phyloP scores from a whole-genome alignment of 768 basidiomycete genomes.

The Mycena polygramma region DNA sequence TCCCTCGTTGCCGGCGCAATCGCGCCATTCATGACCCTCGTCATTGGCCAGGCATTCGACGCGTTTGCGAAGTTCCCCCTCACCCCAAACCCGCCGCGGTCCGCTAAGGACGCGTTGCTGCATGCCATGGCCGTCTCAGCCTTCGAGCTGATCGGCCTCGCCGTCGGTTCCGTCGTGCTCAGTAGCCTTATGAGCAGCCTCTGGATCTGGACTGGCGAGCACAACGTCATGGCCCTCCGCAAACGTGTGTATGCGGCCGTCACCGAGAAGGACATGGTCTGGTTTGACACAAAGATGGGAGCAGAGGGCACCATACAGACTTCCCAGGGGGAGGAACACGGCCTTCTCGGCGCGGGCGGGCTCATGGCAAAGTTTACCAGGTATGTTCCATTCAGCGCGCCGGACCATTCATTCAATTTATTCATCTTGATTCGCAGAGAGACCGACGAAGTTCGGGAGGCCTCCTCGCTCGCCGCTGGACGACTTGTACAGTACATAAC shows the following conservation, averaged over 20 bases:
- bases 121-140: slow-evolving; percentile 64
- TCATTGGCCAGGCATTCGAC: slow-evolving; percentile 84
- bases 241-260: slow-evolving; percentile 70
- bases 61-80: slow-evolving; percentile 64
- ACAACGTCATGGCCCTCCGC: slow-evolving; percentile 69
- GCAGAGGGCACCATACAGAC: slow-evolving; percentile 56
- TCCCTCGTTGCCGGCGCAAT: slow-evolving; percentile 77
- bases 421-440: slow-evolving; percentile 60
- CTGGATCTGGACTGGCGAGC: slow-evolving; percentile 84
- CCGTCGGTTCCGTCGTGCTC: slow-evolving; percentile 64
- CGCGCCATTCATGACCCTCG: slow-evolving; percentile 88
- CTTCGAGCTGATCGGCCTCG: slow-evolving; percentile 66
- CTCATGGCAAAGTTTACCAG: slow-evolving; percentile 84
- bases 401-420: neutral
- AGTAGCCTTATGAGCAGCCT: slow-evolving; percentile 72
- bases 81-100: slow-evolving; percentile 38
- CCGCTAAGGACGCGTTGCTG: slow-evolving; percentile 57
- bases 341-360: slow-evolving; percentile 76
- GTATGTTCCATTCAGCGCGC: slow-evolving; percentile 46
- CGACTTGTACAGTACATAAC: slow-evolving; percentile 72
- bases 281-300: slow-evolving; percentile 82
- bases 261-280: slow-evolving; percentile 71
- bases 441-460: slow-evolving; percentile 84
- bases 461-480: slow-evolving; percentile 74
- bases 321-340: slow-evolving; percentile 51